These are phyloP conservation scores for Calonectria pteridis DNA, from an alignment of 2,329 filamentous ascomycete genomes.

Conservation along the genomic window DNA sequence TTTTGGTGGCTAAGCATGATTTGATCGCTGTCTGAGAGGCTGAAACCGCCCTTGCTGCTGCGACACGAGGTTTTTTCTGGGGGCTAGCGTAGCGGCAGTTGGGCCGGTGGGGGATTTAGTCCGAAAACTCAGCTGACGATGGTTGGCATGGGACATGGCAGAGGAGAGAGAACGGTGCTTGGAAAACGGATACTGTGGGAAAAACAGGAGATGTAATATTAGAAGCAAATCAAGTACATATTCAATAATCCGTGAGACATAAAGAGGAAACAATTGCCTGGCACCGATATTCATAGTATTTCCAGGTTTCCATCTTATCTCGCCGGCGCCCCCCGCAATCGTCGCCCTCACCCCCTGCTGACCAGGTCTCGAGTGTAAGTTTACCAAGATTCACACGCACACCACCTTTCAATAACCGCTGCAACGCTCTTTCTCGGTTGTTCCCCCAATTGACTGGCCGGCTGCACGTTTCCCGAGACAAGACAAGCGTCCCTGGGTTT, in stretches of 20 bases:
- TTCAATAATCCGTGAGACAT: background rate
- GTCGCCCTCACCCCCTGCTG: background rate
- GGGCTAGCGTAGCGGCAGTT: background rate
- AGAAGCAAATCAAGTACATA: background rate
- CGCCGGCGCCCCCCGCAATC: slow-evolving; percentile 19
- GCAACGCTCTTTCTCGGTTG: background rate
- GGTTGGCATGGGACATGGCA: background rate
- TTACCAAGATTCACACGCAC: background rate
- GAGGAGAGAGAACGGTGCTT: background rate
- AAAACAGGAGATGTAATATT: background rate
- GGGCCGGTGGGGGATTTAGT: background rate
- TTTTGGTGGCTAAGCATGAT: slow-evolving; percentile 11
- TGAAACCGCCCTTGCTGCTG: slow-evolving; percentile 14
- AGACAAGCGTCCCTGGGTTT: background rate
- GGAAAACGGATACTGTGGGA: background rate
- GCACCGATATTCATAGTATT: background rate
- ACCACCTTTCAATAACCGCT: background rate
- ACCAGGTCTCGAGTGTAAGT: background rate
- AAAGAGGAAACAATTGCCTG: background rate
- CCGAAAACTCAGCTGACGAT: background rate
- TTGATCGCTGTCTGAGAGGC: background rate
- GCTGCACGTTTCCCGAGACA: slow-evolving; percentile 1
- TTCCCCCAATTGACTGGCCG: background rate
- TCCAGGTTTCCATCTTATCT: background rate
- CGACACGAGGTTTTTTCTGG: slow-evolving; percentile 14